Base-by-base conservation (phyloP, 2,329 filamentous ascomycete species). In the Cladosporium austrohemisphaericum region DNA sequence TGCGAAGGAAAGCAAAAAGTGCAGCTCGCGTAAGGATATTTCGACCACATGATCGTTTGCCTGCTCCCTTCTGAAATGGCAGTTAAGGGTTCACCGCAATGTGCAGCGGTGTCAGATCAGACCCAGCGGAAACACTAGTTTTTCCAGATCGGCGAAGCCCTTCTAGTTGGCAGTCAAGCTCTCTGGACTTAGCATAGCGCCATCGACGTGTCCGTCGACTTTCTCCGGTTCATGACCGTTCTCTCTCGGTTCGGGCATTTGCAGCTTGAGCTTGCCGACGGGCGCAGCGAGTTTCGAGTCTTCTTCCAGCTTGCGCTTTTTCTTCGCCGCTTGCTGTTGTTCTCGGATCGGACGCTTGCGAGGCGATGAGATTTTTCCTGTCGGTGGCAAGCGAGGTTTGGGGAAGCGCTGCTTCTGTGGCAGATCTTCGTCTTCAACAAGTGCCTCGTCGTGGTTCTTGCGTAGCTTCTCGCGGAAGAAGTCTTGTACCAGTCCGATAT, bases 351-450 rank as follows among this genome's bases (percentile, higher is more conserved):
- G 87, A 6, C 88, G 77, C 72, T 94, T 95, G 59, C 90, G 83
- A 25, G 88, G 88, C 45, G 84, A 86, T 9, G 86, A 85, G 57
- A 95, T 95, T 75, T 94, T 95, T 62, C 88, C 88, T 16, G 85
- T 91, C 72, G 88, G 71, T 73, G 85, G 73, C 36, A 82, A 67
- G 44, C 79, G 70, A 18, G 77, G 77, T 60, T 80, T 80, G 22
- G 78, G 77, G 59, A 80, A 79, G 29, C 89, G 79, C 71, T 98
- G 93, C 71, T 98, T 98, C 49, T 85, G 81, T 13, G 94, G 93
- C 19, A 98, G 74, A 59, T 98, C 92, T 64, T 97, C 88, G 70
- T 98, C 93, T 72, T 98, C 93, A 45, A 95, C 75, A 57, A 98
- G 77, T 35, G 89, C 83, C 65, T 90, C 81, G 61, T 92, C 84